Percentiles rank a stretch among this genome's conserved stretches.
phyloP scores from a whole-genome alignment of 192 early-diverging fungal genomes.

The Coemansia sp. region DNA sequence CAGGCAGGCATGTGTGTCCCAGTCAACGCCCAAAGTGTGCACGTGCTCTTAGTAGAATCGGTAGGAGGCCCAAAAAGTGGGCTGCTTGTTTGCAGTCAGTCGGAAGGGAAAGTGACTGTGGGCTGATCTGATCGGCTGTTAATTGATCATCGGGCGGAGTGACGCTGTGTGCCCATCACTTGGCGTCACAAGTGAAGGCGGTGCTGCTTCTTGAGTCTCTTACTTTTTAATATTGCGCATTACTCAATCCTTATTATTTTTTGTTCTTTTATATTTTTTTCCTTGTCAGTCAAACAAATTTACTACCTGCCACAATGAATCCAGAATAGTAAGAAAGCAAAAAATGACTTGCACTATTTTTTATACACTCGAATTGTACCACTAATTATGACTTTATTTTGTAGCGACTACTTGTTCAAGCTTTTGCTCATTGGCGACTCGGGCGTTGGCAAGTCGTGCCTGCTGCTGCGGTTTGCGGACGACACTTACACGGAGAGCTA shows the following conservation, averaged over 20 bases:
- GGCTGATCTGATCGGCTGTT: not conserved
- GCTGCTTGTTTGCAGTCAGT: not conserved
- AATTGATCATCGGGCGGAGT: not conserved
- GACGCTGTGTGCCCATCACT: not conserved
- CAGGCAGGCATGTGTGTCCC: too few relatives aligned
- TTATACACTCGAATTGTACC: not conserved
- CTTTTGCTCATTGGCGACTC: slow-evolving; percentile 98
- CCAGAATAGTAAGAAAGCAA: slow-evolving; percentile 51
- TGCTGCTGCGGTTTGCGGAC: slow-evolving; percentile 97
- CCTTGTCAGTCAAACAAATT: slow-evolving; percentile 1
- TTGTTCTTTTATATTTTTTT: not conserved
- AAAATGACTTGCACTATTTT: not conserved
- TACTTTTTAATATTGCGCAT: slow-evolving; percentile 4
- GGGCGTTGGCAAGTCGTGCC: slow-evolving; percentile 97
- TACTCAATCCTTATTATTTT: not conserved
- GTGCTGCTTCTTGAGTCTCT: not conserved
- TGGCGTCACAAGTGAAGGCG: too few relatives aligned
- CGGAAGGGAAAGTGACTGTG: not conserved
- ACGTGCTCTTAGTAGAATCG: too few relatives aligned
- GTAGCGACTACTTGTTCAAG: slow-evolving; percentile 99
- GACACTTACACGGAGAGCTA: slow-evolving; percentile 99
- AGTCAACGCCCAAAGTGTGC: too few relatives aligned
- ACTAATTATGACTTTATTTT: not conserved
- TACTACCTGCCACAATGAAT: slow-evolving; percentile 30
- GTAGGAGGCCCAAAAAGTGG: too few relatives aligned